phyloP scores from a whole-genome alignment of 2,329 filamentous ascomycete genomes.

The Raffaelea deltoideospora region DNA sequence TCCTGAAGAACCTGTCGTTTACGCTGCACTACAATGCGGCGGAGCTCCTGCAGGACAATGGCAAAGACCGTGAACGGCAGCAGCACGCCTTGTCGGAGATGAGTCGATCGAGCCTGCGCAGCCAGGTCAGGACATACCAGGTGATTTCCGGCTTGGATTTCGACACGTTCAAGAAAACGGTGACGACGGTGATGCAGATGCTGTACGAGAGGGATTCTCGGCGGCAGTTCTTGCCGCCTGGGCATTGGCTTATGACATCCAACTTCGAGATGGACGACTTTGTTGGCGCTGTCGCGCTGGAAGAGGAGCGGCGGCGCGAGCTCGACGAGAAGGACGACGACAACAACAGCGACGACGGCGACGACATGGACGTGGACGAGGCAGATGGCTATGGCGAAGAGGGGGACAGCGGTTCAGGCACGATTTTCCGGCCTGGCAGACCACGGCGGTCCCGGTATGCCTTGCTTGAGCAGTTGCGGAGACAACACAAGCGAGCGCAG shows the following conservation, averaged over 20 bases:
- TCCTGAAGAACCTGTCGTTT: slow-evolving; percentile 84
- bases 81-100: not conserved
- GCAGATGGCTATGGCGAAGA: slow-evolving; percentile 1
- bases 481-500: slow-evolving; percentile 50
- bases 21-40: slow-evolving; percentile 71
- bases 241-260: slow-evolving; percentile 86
- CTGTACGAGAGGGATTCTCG: slow-evolving; percentile 88
- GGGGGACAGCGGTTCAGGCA: too few species aligned
- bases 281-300: slow-evolving; percentile 68
- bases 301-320: slow-evolving; percentile 67
- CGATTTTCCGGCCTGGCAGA: slow-evolving; percentile 31
- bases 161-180: slow-evolving; percentile 62
- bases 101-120: not conserved
- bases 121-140: slow-evolving; percentile 15
- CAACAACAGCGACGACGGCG: slow-evolving; percentile 35
- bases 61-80: not conserved
- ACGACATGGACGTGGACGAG: slow-evolving; percentile 17
- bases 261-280: slow-evolving; percentile 84
- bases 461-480: slow-evolving; percentile 46
- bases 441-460: slow-evolving; percentile 47
- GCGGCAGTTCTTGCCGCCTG: slow-evolving; percentile 63
- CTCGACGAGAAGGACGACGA: slow-evolving; percentile 47
- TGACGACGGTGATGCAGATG: slow-evolving; percentile 70
- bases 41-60: slow-evolving; percentile 29
- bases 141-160: slow-evolving; percentile 56